phyloP scores from a whole-genome alignment of 208 protist species.

The Leishmania arabica region DNA sequence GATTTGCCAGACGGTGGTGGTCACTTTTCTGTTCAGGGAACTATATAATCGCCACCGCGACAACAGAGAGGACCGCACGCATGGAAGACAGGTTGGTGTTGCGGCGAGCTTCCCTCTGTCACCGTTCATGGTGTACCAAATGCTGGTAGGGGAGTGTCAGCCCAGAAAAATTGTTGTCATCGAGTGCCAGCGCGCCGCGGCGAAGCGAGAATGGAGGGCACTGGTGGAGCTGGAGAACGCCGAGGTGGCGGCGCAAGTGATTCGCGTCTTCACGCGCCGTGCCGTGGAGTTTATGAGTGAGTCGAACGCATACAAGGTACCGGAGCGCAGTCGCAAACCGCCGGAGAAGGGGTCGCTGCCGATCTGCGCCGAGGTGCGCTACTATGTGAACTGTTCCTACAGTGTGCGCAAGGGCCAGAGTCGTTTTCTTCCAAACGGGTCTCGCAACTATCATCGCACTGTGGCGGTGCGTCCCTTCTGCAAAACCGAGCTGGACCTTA shows the following conservation, averaged over 20 bases:
- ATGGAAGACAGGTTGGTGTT: neutral
- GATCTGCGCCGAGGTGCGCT: slow-evolving; percentile 43
- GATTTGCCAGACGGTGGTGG: slow-evolving; percentile 10
- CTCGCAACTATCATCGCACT: slow-evolving; percentile 33
- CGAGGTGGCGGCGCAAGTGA: slow-evolving; percentile 35
- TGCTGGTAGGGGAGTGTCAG: slow-evolving; percentile 42
- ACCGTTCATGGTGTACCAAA: slow-evolving; percentile 57
- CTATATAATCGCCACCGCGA: slow-evolving; percentile 29
- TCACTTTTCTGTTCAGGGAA: slow-evolving; percentile 7
- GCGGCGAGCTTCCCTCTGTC: slow-evolving; percentile 32
- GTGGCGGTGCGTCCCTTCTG: slow-evolving; percentile 22
- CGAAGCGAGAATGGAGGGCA: slow-evolving; percentile 23
- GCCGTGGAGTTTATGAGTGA: slow-evolving; percentile 37
- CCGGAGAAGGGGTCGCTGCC: slow-evolving; percentile 5
- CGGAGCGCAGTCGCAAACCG: neutral
- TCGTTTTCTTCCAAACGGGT: slow-evolving; percentile 15
- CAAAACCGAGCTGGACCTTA: slow-evolving; percentile 9
- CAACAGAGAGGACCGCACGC: neutral
- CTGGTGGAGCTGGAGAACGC: slow-evolving; percentile 59
- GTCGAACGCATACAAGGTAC: slow-evolving; percentile 7
- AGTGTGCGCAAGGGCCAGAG: slow-evolving; percentile 24
- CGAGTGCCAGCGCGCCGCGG: slow-evolving; percentile 1
- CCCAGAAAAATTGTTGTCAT: slow-evolving; percentile 52
- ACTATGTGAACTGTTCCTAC: slow-evolving; percentile 31
- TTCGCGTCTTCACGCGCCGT: slow-evolving; percentile 30